phyloP scores from a whole-genome alignment of 352 stramenopile species.

The Phytophthora ramorum region DNA sequence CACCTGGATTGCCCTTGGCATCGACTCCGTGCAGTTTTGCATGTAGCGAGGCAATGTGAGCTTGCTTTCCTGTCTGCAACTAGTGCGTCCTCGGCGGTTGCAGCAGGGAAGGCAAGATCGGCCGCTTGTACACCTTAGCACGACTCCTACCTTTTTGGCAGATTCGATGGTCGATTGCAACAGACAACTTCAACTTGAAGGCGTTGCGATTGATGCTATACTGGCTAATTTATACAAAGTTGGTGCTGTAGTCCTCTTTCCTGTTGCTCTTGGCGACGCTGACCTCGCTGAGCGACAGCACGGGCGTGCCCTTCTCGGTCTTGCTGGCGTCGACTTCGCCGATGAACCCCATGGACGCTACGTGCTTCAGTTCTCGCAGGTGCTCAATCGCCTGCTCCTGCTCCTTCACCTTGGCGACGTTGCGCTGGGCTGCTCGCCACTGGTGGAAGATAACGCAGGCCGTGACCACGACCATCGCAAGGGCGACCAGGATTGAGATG shows the following conservation, averaged over 20 bases:
- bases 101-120: too few species aligned
- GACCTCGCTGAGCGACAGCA: constrained; percentile 8
- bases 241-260: constrained; percentile 43
- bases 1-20: too few species aligned
- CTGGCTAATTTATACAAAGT: constrained; percentile 38
- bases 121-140: too few species aligned
- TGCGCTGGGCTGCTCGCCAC: not conserved
- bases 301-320: constrained; percentile 10
- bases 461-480: constrained; percentile 11
- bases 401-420: constrained; percentile 1
- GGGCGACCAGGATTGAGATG: constrained; percentile 13
- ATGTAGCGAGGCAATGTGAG: too few species aligned
- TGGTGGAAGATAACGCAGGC: constrained; percentile 5
- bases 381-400: constrained; percentile 13
- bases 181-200: not conserved
- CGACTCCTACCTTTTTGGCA: too few species aligned
- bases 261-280: constrained; percentile 44
- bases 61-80: not conserved
- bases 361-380: constrained; percentile 20
- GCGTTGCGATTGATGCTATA: not conserved
- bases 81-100: too few species aligned
- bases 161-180: not conserved
- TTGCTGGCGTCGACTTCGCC: constrained; percentile 21
- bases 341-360: constrained; percentile 26
- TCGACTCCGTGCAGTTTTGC: too few species aligned